phyloP scores from a whole-genome alignment of 129 eudicot species.

The Tagetes patula region DNA sequence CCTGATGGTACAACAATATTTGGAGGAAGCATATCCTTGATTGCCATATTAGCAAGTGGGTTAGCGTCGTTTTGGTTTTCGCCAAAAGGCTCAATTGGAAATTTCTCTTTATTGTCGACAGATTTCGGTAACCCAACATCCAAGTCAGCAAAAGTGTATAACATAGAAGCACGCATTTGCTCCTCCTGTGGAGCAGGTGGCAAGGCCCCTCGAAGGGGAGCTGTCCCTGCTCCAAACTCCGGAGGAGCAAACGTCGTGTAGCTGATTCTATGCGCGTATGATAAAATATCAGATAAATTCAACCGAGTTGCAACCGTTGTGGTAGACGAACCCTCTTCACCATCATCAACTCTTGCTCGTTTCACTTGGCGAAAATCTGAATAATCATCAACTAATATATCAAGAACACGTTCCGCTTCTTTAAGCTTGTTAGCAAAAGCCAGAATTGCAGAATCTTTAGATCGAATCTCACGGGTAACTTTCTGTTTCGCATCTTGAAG shows the following conservation, averaged over 20 bases:
- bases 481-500: constrained; percentile 84
- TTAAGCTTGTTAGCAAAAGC: constrained; percentile 78
- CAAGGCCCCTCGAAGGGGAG: constrained; percentile 86
- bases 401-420: constrained; percentile 84
- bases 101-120: constrained; percentile 53
- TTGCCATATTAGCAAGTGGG: constrained; percentile 45
- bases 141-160: constrained; percentile 69
- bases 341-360: constrained; percentile 51
- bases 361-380: constrained; percentile 72
- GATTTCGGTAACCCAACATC: constrained; percentile 80
- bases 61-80: constrained; percentile 46
- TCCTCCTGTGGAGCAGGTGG: constrained; percentile 99
- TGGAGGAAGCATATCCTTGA: constrained; percentile 66
- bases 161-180: constrained; percentile 91
- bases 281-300: constrained; percentile 64
- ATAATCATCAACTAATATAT: constrained; percentile 84
- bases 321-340: constrained; percentile 48
- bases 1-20: constrained; percentile 83
- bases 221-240: constrained; percentile 84
- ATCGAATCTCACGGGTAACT: constrained; percentile 56
- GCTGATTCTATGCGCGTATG: constrained; percentile 87
- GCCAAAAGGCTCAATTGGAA: constrained; percentile 58
- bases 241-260: constrained; percentile 99
- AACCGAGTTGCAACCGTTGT: constrained; percentile 72
- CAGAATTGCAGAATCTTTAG: constrained; percentile 67